Percentiles rank a stretch among this genome's conserved stretches.
Conservation (phyloP, 306 rosid species). For the Spatholobus suberectus region DNA sequence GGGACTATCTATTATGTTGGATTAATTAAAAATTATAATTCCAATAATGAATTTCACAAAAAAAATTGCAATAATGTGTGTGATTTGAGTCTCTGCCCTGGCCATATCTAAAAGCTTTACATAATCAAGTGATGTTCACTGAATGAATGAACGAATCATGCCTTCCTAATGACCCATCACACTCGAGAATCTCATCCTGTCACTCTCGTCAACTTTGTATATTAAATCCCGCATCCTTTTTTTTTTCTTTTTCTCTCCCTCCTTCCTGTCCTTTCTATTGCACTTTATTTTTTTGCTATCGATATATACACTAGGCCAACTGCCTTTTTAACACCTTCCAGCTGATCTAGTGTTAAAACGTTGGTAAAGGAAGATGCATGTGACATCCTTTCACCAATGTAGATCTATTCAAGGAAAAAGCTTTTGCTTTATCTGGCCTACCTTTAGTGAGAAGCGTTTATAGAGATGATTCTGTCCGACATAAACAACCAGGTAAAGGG, state of each 20-base stretch:
- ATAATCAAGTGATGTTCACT: slow-evolving; percentile 11
- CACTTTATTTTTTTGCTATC: background rate
- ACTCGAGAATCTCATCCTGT: slow-evolving; percentile 28
- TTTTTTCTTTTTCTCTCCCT: background rate
- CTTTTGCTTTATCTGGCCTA: slow-evolving; percentile 15
- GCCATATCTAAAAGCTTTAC: background rate
- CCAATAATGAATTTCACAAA: slow-evolving; percentile 1
- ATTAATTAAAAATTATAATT: slow-evolving; percentile 15
- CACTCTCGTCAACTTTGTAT: slow-evolving; percentile 39
- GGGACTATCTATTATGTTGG: background rate
- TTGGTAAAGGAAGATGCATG: slow-evolving; percentile 5
- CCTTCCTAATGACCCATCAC: slow-evolving; percentile 33
- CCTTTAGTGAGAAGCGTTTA: slow-evolving; percentile 40
- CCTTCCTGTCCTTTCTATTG: background rate
- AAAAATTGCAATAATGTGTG: background rate
- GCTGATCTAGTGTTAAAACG: background rate
- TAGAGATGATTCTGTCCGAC: slow-evolving; percentile 55
- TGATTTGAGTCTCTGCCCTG: background rate
- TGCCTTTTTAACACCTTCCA: slow-evolving; percentile 7
- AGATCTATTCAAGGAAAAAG: background rate
- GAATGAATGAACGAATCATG: slow-evolving; percentile 41
- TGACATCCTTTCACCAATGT: slow-evolving; percentile 30
- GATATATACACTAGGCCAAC: slow-evolving; percentile 47
- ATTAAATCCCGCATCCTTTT: slow-evolving; percentile 16
- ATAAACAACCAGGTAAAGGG: slow-evolving; percentile 90